Evolutionary conservation across 169 alveolate genomes (phyloP), one percentile per base, ranked within the genome.

Genomic region (Hepatocystis sp.): DNA sequence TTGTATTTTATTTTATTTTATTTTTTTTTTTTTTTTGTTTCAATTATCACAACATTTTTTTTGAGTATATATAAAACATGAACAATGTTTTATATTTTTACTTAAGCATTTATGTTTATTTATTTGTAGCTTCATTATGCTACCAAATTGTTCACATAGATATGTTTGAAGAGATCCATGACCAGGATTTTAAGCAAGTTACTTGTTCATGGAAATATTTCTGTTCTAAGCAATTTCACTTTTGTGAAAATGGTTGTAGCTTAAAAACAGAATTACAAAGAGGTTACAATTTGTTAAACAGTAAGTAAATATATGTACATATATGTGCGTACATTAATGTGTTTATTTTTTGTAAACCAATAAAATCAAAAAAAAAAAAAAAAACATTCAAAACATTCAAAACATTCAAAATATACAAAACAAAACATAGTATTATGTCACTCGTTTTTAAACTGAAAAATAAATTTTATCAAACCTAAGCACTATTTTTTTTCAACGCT

Each of bases 121-220:
- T 58, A 5, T 56, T 40, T 71, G 13, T 71, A 49, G 55, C 64
- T 32, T 39, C 64, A 25, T 27, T 49, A 34, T 55, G 86, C 58
- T 71, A 71, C 55, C 86, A 71, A 71, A 58, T 71, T 30, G 25
- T 71, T 27, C 58, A 71, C 44, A 42, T 71, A 17, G 71, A 42
- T 44, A 23, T 39, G 8, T 28, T 56, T 11, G 66, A 56, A 1
- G 36, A 71, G 17, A 44, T 17, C 17, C 4, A 53, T 39, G 61
- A 10, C 2, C 39, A 49, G 13, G 86, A 56, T 2, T 23, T 56
- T n/a, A 52, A 67, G 4, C 39, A 42, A 7, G 49, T 47, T 21
- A 56, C 86, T 0, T 71, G 86, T 15, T 71, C 68, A 8, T 71
- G 86, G 86, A 32, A 63, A 30, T 71, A 71, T 34, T 71, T 40